Percentiles rank a stretch among this genome's conserved stretches.
phyloP scores from a whole-genome alignment of 2,329 filamentous ascomycete genomes.

The Lachnellula arida region DNA sequence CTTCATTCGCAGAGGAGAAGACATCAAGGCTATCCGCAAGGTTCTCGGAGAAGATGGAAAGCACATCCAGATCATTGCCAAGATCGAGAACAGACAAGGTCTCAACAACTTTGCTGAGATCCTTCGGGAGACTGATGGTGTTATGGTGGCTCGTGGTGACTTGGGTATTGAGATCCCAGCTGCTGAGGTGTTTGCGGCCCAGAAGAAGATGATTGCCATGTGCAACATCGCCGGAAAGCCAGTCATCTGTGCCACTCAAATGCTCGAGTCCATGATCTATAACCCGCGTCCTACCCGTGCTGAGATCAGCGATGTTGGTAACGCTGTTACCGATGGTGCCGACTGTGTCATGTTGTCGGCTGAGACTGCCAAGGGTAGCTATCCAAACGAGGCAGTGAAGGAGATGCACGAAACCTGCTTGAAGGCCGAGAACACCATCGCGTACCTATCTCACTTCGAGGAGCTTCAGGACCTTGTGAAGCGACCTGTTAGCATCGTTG shows the following conservation, averaged over 20 bases:
- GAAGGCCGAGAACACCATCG: slow-evolving; percentile 94
- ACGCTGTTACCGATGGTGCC: slow-evolving; percentile 93
- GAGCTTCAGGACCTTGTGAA: slow-evolving; percentile 82
- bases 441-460: slow-evolving; percentile 94
- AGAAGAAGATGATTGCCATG: slow-evolving; percentile 99
- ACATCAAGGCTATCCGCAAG: slow-evolving; percentile 87
- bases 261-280: slow-evolving; percentile 99
- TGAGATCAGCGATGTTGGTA: slow-evolving; percentile 97
- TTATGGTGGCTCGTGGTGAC: slow-evolving; percentile 99
- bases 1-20: slow-evolving; percentile 91
- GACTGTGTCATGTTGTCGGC: slow-evolving; percentile 99
- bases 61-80: slow-evolving; percentile 98
- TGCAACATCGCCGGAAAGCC: slow-evolving; percentile 99
- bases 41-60: slow-evolving; percentile 88
- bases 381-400: slow-evolving; percentile 83
- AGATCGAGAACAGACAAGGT: slow-evolving; percentile 99
- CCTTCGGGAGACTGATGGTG: slow-evolving; percentile 90
- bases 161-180: slow-evolving; percentile 98
- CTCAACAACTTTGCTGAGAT: slow-evolving; percentile 99
- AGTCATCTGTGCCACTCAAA: slow-evolving; percentile 97
- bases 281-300: slow-evolving; percentile 97
- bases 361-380: slow-evolving; percentile 96
- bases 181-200: slow-evolving; percentile 96
- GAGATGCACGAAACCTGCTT: slow-evolving; percentile 99
- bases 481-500: slow-evolving; percentile 79